phyloP scores from a whole-genome alignment of 2,329 filamentous ascomycete species.

The Fusarium sp. region DNA sequence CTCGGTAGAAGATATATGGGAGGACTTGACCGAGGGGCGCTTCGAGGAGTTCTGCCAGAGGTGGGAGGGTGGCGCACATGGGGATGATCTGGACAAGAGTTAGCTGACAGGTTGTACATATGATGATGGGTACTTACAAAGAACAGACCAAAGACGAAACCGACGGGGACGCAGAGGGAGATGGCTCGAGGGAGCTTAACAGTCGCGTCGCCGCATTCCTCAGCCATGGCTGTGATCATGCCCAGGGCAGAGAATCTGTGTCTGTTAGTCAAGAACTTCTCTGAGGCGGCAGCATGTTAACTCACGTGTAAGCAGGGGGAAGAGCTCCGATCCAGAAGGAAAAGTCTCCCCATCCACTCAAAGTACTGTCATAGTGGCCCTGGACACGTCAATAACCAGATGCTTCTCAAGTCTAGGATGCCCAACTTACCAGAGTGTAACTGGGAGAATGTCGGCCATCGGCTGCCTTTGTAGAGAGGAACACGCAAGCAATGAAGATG shows the following conservation, averaged over 20 bases:
- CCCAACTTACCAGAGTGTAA: constrained; percentile 37
- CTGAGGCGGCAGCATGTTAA: fast-evolving
- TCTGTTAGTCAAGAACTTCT: background rate
- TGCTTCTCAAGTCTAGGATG: fast-evolving
- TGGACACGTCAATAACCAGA: constrained; percentile 54
- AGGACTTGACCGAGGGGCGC: constrained; percentile 81
- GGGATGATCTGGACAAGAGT: constrained; percentile 31
- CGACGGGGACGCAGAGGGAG: constrained; percentile 73
- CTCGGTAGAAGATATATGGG: constrained; percentile 78
- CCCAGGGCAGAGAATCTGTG: constrained; percentile 58
- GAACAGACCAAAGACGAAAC: constrained; percentile 69
- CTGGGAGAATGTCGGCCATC: constrained; percentile 67
- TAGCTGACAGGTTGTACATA: constrained; percentile 56
- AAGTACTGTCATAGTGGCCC: constrained; percentile 73
- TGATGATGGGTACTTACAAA: constrained; percentile 70
- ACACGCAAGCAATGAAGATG: constrained; percentile 69
- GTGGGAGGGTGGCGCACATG: constrained; percentile 73
- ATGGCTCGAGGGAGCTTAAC: constrained; percentile 74
- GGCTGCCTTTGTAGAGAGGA: constrained; percentile 71
- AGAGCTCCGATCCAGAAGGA: constrained; percentile 67
- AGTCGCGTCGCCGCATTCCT: constrained; percentile 70
- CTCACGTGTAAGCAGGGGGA: constrained; percentile 53
- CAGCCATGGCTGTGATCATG: constrained; percentile 66
- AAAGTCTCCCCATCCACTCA: constrained; percentile 75
- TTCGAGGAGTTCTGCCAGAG: constrained; percentile 71